Base-by-base conservation (phyloP, 805 yeast genomes). In the Kluyveromyces wickerhamii region DNA sequence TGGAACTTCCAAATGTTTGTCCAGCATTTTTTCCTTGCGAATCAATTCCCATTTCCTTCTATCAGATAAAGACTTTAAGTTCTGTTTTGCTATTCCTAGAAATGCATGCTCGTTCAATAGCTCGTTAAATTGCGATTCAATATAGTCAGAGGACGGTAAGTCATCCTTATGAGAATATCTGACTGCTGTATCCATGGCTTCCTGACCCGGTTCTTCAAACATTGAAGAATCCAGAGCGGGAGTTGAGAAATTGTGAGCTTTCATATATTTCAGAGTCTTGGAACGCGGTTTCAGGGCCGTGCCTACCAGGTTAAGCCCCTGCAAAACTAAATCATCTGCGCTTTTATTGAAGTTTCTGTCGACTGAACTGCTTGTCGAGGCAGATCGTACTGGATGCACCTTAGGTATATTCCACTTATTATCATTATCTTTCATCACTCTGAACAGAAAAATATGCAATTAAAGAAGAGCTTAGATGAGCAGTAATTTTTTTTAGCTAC, bases 31-130 rank as follows among this genome's bases (percentile, higher is more conserved):
- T 7, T 39, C 35, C 25, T 44, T 51, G 36, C 56, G 50, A 8
- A 55, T 40, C 19, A 55, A 39, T 13, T 49, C 54, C 59, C 59
- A 54, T 41, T 55, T 55, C 28, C 59, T 47, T 22, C 39, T 39
- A 21, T 33, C 32, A 3, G 59, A 47, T 9, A 52, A 41, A 26
- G 29, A 40, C 22, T 44, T 39, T 22, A 52, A 32, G 30, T 47
- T 49, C 12, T 42, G 38, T 12, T 45, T 43, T 4, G 57, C 52
- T 12, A 47, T 48, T 49, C 58, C 53, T 28, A 49, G 51, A 35
- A 48, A 49, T 2, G 47, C 44, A 21, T 50, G 47, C 38, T 45
- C 48, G 18, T 47, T 35, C 27, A 54, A 31, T 19, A 54, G 25
- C 2, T 41, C 38, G 21, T 45, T 36, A 25, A 55, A 55, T 21